phyloP scores from a whole-genome alignment of 148 eudicot species.

The Amaranthus palmeri region DNA sequence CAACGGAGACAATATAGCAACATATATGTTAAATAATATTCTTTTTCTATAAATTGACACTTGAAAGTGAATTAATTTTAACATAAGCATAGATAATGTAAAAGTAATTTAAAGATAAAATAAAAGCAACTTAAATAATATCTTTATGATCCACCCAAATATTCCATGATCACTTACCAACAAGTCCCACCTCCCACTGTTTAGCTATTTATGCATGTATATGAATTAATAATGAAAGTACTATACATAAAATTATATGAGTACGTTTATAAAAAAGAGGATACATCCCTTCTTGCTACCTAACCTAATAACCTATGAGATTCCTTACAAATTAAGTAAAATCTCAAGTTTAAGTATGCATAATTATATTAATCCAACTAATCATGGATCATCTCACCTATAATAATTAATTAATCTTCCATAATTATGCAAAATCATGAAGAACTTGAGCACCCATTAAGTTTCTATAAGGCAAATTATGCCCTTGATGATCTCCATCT shows the following conservation, averaged over 20 bases:
- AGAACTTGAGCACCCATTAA: slow-evolving; percentile 92
- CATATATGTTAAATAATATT: not conserved
- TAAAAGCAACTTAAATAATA: slow-evolving; percentile 11
- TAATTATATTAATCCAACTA: not conserved
- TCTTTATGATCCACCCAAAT: slow-evolving; percentile 19
- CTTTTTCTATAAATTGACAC: not conserved
- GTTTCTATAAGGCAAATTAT: slow-evolving; percentile 72
- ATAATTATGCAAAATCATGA: slow-evolving; percentile 63
- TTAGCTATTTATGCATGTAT: slow-evolving; percentile 21
- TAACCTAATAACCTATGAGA: slow-evolving; percentile 14
- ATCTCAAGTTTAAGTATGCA: not conserved
- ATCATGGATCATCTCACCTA: not conserved
- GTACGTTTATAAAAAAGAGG: not conserved
- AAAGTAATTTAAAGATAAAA: not conserved
- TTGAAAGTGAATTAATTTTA: not conserved
- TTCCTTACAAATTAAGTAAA: slow-evolving; percentile 6
- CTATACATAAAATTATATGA: slow-evolving; percentile 1
- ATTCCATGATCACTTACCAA: slow-evolving; percentile 20
- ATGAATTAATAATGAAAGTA: slow-evolving; percentile 20
- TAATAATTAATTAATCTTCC: not conserved
- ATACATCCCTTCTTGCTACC: slow-evolving; percentile 5
- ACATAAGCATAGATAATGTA: not conserved
- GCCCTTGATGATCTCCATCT: slow-evolving; percentile 59
- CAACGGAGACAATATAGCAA: not conserved
- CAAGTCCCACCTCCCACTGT: slow-evolving; percentile 19